Conservation (phyloP, 2,329 filamentous ascomycete species). For the Pleomassaria siparia region DNA sequence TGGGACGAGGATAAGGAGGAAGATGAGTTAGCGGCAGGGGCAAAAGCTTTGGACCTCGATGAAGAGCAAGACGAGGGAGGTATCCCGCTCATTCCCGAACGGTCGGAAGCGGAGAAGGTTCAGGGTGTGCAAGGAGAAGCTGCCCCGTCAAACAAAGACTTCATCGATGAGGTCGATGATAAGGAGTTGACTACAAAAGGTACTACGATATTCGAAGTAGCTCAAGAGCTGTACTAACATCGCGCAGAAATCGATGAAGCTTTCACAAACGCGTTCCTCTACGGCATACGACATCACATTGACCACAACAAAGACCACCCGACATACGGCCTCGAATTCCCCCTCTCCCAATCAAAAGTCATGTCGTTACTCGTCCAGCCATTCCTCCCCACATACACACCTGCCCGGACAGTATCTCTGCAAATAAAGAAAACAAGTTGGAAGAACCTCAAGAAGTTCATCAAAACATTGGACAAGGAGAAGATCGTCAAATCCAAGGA, state of each 20-base stretch:
- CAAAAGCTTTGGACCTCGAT: slow-evolving; percentile 45
- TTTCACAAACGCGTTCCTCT: slow-evolving; percentile 66
- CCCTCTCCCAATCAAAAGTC: slow-evolving; percentile 64
- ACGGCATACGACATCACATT: slow-evolving; percentile 62
- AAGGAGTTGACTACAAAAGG: slow-evolving; percentile 60
- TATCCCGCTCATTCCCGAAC: slow-evolving; percentile 40
- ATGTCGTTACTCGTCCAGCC: slow-evolving; percentile 67
- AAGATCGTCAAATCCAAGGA: slow-evolving; percentile 66
- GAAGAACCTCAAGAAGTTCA: slow-evolving; percentile 71
- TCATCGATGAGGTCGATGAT: slow-evolving; percentile 45
- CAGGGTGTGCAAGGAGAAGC: slow-evolving; percentile 39
- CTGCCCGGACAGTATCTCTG: slow-evolving; percentile 58
- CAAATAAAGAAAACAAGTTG: slow-evolving; percentile 71
- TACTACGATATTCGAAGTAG: slow-evolving; percentile 21
- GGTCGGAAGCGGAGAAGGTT: slow-evolving; percentile 35
- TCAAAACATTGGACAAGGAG: slow-evolving; percentile 67
- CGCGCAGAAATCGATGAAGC: slow-evolving; percentile 64
- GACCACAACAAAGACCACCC: slow-evolving; percentile 54
- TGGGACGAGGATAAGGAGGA: slow-evolving; percentile 46
- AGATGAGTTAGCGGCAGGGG: slow-evolving; percentile 41
- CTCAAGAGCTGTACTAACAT: background rate
- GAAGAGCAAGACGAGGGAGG: slow-evolving; percentile 51
- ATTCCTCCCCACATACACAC: slow-evolving; percentile 61
- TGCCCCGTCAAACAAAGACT: slow-evolving; percentile 33
- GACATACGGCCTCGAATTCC: slow-evolving; percentile 61